Conservation (phyloP, 495 filamentous ascomycete species). For the Astrocystis sublimbata region DNA sequence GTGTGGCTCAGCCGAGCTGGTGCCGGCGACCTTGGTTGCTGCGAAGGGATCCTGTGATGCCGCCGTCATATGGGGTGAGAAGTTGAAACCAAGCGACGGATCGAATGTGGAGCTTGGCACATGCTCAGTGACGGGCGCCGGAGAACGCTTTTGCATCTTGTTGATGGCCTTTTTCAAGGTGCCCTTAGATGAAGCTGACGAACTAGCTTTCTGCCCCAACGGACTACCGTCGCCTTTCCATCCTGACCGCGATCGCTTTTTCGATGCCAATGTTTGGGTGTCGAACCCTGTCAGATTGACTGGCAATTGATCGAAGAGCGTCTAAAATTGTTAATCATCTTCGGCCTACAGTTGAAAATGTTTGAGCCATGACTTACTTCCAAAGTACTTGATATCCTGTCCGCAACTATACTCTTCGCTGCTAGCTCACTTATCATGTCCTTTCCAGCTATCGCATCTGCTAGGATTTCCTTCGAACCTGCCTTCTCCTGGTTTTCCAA, state of each 20-base stretch:
- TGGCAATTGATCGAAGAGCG: constrained; percentile 80
- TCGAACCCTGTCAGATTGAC: constrained; percentile 57
- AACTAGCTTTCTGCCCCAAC: constrained; percentile 19
- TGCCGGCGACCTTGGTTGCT: constrained; percentile 27
- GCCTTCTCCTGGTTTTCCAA: constrained; percentile 83
- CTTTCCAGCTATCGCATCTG: constrained; percentile 80
- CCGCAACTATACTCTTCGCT: constrained; percentile 83
- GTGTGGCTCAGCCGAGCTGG: constrained; percentile 34
- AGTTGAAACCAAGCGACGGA: constrained; percentile 28
- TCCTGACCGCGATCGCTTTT: constrained; percentile 59
- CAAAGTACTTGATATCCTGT: constrained; percentile 75
- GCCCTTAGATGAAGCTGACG: constrained; percentile 47
- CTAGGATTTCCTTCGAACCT: constrained; percentile 73
- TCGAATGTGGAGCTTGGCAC: constrained; percentile 28
- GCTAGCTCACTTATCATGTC: constrained; percentile 75
- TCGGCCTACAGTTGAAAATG: not conserved
- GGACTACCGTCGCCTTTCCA: constrained; percentile 35
- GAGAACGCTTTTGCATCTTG: constrained; percentile 28
- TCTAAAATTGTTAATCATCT: constrained; percentile 42
- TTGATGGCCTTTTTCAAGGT: constrained; percentile 44
- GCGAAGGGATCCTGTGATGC: constrained; percentile 34
- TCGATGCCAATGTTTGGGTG: constrained; percentile 42
- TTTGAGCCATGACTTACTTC: constrained; percentile 49
- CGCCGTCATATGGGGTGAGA: constrained; percentile 26
- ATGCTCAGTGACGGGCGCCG: constrained; percentile 24